These are phyloP conservation scores for Penicillium capsulatum DNA, from an alignment of 2,329 filamentous ascomycete species.

Conservation along the genomic window DNA sequence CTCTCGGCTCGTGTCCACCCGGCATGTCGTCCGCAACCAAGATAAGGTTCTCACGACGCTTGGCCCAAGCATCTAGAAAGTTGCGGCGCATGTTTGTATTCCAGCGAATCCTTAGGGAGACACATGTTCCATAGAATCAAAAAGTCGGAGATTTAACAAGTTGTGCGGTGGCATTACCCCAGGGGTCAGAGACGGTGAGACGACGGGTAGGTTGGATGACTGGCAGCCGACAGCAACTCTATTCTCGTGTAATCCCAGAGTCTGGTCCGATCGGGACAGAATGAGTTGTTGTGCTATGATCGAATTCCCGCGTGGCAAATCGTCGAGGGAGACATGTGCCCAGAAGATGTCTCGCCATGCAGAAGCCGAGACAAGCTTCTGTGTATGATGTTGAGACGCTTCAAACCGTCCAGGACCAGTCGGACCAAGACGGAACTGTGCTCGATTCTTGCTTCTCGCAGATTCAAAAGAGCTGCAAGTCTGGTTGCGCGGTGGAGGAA, in stretches of 20 bases:
- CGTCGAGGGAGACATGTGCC: too few relatives aligned
- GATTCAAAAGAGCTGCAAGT: slow-evolving; percentile 17
- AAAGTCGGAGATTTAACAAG: not conserved
- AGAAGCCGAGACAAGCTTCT: not conserved
- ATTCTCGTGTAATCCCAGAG: slow-evolving; percentile 18
- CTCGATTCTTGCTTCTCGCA: slow-evolving; percentile 13
- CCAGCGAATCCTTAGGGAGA: too few relatives aligned
- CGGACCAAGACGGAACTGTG: slow-evolving; percentile 20
- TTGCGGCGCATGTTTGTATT: too few relatives aligned
- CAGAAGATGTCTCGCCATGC: slow-evolving; percentile 5
- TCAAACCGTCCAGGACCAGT: slow-evolving; percentile 16
- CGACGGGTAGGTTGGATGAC: slow-evolving; percentile 9
- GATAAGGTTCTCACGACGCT: too few relatives aligned
- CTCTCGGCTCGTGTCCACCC: not conserved
- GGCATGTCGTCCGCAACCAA: not conserved
- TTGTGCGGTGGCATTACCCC: not conserved
- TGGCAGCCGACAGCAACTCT: slow-evolving; percentile 22
- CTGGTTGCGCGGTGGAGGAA: slow-evolving; percentile 15
- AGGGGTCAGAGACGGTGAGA: slow-evolving; percentile 7
- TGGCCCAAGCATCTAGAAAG: too few relatives aligned
- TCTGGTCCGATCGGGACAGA: too few relatives aligned
- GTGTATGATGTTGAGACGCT: slow-evolving; percentile 5
- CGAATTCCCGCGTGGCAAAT: too few relatives aligned
- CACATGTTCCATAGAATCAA: too few relatives aligned
- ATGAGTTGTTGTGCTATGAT: too few relatives aligned